Evolutionary conservation across 2,329 filamentous ascomycete species (phyloP).

Genomic region (Taxawa tesnikishii): DNA sequence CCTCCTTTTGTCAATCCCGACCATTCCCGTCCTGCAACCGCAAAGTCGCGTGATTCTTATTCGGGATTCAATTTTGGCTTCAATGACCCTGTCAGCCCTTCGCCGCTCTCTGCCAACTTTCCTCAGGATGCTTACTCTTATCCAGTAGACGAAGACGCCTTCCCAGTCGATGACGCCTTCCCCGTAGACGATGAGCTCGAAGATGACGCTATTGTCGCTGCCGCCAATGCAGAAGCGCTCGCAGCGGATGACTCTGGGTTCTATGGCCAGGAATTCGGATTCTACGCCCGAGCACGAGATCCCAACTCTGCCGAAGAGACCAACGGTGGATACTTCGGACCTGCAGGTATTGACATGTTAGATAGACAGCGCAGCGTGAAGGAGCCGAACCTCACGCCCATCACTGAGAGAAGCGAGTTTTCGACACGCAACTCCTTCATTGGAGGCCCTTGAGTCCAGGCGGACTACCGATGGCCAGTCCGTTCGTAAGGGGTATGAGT

Average conservation of each 20-base stretch:
- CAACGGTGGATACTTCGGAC: slow-evolving; percentile 82
- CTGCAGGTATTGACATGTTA: slow-evolving; percentile 51
- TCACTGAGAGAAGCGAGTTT: slow-evolving; percentile 92
- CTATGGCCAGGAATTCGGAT: slow-evolving; percentile 94
- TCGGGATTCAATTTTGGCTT: slow-evolving; percentile 28
- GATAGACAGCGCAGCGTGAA: slow-evolving; percentile 62
- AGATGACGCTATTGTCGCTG: slow-evolving; percentile 86
- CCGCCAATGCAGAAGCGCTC: slow-evolving; percentile 84
- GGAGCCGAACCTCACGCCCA: slow-evolving; percentile 88
- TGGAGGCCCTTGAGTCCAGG: too few relatives aligned
- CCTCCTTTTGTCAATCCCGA: slow-evolving; percentile 8
- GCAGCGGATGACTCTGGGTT: slow-evolving; percentile 88
- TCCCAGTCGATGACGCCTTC: slow-evolving; percentile 39
- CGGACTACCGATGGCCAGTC: too few relatives aligned
- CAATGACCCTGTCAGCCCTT: slow-evolving; percentile 20
- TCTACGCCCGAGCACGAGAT: slow-evolving; percentile 55
- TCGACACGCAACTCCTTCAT: slow-evolving; percentile 88
- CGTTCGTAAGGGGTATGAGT: slow-evolving; percentile 1
- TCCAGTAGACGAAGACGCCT: slow-evolving; percentile 41
- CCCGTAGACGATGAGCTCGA: slow-evolving; percentile 24
- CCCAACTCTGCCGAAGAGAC: slow-evolving; percentile 46
- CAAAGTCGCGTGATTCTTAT: slow-evolving; percentile 7
- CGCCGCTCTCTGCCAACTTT: slow-evolving; percentile 13
- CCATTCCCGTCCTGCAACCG: slow-evolving; percentile 11
- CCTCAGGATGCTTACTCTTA: slow-evolving; percentile 1